Conservation (phyloP, 2,329 filamentous ascomycete species). For the Scedosporium dehoogii region DNA sequence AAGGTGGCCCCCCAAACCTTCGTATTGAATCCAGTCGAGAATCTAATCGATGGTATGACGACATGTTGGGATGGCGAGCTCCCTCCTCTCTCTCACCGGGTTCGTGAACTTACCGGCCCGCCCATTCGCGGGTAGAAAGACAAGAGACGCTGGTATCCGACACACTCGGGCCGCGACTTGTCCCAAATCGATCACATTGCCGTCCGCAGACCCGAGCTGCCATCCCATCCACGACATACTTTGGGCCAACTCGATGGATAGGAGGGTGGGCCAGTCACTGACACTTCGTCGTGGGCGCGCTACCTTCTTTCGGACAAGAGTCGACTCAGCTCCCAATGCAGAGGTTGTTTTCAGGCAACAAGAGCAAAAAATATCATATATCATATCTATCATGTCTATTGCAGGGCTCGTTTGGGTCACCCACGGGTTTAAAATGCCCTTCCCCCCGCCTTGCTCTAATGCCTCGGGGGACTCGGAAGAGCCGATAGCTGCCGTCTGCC, state of each 20-base stretch:
- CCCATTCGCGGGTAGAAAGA: no score
- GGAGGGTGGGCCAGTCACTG: no score
- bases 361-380: not conserved
- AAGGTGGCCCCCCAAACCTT: not conserved
- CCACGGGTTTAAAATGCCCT: not conserved
- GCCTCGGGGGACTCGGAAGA: not conserved
- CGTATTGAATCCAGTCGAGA: not conserved
- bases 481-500: not conserved
- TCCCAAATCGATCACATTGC: no score
- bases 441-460: not conserved
- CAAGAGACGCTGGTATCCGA: no score
- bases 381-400: not conserved
- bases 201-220: no score
- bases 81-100: not conserved
- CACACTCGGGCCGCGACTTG: no score
- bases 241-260: no score
- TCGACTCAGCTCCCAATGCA: no score
- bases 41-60: not conserved
- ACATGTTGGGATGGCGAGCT: not conserved
- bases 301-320: no score
- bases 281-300: no score
- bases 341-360: not conserved
- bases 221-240: no score
- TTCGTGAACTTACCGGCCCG: not conserved
- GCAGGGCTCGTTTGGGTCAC: not conserved